Evolutionary conservation across 345 rosid species (phyloP).

Genomic region (Moricandia arvensis): DNA sequence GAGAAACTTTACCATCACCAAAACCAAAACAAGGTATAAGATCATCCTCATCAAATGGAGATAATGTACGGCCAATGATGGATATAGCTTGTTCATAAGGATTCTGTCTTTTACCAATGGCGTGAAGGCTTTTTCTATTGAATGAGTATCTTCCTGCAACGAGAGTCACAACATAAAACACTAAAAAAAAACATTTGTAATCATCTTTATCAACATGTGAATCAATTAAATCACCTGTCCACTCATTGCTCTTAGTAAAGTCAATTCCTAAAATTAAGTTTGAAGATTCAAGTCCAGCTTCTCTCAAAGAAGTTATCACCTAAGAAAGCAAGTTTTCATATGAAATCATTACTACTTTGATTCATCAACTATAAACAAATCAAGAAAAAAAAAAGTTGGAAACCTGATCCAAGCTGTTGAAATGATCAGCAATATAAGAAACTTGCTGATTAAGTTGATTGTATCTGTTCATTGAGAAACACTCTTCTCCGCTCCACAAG

Average conservation of each 20-base stretch:
- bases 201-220: constrained; percentile 1
- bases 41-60: constrained; percentile 92
- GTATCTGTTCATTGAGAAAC: constrained; percentile 25
- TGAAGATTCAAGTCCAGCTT: constrained; percentile 85
- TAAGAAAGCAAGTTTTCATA: constrained; percentile 12
- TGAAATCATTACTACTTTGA: background rate
- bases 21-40: constrained; percentile 94
- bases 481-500: background rate
- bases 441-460: constrained; percentile 38
- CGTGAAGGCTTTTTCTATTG: constrained; percentile 75
- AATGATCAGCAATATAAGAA: constrained; percentile 57
- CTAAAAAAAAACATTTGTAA: background rate
- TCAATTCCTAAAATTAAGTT: constrained; percentile 93
- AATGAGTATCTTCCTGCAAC: constrained; percentile 72
- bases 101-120: constrained; percentile 59
- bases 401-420: constrained; percentile 78
- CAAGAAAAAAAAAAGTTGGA: constrained; percentile 12
- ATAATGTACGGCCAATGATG: constrained; percentile 77
- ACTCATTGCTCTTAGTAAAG: constrained; percentile 96
- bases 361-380: background rate
- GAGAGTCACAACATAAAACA: background rate
- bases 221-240: constrained; percentile 74
- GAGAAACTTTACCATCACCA: constrained; percentile 74
- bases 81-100: constrained; percentile 97
- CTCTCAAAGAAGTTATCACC: constrained; percentile 67